phyloP scores from a whole-genome alignment of 2,329 filamentous ascomycete species.

The Catunica adiposa region DNA sequence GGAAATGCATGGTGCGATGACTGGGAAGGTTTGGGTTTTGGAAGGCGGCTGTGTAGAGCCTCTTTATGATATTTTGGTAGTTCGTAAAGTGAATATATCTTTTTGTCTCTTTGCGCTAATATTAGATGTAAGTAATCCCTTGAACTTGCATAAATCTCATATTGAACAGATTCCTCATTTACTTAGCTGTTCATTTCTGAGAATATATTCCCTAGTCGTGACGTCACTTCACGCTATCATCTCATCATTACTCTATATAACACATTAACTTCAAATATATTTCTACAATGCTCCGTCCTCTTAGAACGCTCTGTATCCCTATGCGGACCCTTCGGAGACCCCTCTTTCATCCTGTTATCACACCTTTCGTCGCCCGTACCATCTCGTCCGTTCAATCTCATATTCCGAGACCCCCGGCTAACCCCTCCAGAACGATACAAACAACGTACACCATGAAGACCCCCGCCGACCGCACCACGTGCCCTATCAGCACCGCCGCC shows the following conservation, averaged over 20 bases:
- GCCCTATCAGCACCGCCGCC: slow-evolving; percentile 73
- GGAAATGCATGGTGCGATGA: not conserved
- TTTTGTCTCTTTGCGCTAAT: not conserved
- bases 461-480: slow-evolving; percentile 37
- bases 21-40: not conserved
- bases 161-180: not conserved
- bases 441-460: slow-evolving; percentile 24
- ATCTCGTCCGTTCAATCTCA: not conserved
- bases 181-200: no score
- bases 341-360: not conserved
- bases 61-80: not conserved
- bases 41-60: not conserved
- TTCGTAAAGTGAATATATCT: not conserved
- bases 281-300: not conserved
- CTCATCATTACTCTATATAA: not conserved
- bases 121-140: no score
- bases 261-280: not conserved
- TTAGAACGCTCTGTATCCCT: not conserved
- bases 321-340: not conserved
- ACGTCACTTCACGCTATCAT: not conserved
- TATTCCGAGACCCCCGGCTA: not conserved
- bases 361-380: not conserved
- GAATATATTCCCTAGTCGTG: not conserved
- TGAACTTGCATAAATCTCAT: not conserved
- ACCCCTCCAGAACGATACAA: not conserved